Percentiles rank a stretch among this genome's conserved stretches.
Evolutionary conservation across 768 basidiomycete species (phyloP).

Genomic region (Hemileccinum impolitum): DNA sequence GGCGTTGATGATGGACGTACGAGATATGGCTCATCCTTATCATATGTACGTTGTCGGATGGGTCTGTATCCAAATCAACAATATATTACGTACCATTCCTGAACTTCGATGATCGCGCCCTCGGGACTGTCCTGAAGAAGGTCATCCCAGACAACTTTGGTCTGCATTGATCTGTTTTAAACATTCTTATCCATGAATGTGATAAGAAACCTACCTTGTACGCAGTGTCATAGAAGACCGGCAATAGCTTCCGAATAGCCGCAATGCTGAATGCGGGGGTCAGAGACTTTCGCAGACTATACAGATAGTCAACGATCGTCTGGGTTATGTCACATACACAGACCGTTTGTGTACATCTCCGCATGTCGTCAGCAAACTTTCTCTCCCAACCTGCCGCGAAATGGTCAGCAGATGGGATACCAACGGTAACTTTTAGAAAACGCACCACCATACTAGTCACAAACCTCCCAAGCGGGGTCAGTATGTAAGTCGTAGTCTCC

Average conservation of each 20-base stretch:
- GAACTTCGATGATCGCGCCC: conserved; percentile 42
- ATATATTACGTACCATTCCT: conserved; percentile 36
- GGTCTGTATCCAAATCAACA: not conserved
- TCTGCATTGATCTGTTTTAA: conserved; percentile 14
- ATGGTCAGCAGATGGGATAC: not conserved
- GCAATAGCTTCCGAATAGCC: conserved; percentile 34
- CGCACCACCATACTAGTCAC: conserved; percentile 32
- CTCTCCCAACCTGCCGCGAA: conserved; percentile 7
- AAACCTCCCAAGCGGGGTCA: conserved; percentile 21
- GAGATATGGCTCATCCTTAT: conserved; percentile 45
- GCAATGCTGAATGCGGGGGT: conserved; percentile 40
- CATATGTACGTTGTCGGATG: not conserved
- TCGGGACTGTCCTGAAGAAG: conserved; percentile 22
- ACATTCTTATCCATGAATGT: too few relatives aligned
- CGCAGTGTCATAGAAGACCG: conserved; percentile 37
- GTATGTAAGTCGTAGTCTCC: conserved; percentile 42
- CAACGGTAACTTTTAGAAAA: not conserved
- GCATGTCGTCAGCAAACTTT: conserved; percentile 15
- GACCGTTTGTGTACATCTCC: conserved; percentile 18
- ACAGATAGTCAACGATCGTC: not conserved
- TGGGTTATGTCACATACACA: not conserved
- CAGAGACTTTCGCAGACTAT: conserved; percentile 34
- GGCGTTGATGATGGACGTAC: too few relatives aligned
- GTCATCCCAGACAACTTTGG: conserved; percentile 30
- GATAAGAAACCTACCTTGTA: conserved; percentile 33